Percentiles rank a stretch among this genome's conserved stretches.
Conservation (phyloP, 192 early-diverging fungal species). For the Lobosporangium transversale region DNA sequence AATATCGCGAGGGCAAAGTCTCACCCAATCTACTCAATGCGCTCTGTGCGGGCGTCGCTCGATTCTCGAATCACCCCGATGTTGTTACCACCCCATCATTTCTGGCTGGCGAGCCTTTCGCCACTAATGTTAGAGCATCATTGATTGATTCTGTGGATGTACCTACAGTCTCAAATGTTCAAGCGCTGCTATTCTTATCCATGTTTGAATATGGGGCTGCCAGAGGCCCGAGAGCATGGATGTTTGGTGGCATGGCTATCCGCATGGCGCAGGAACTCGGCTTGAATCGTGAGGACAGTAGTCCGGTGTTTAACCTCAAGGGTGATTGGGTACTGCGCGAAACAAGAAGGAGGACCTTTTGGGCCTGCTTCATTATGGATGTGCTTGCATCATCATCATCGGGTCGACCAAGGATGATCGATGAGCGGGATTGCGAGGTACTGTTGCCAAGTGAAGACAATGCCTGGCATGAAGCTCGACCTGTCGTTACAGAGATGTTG, state of each 20-base stretch:
- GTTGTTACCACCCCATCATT: constrained; percentile 58
- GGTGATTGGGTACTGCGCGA: constrained; percentile 63
- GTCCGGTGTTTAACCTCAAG: constrained; percentile 47
- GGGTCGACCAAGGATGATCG: constrained; percentile 60
- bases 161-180: constrained; percentile 59
- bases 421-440: constrained; percentile 60
- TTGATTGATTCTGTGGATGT: constrained; percentile 57
- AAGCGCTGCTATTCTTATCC: constrained; percentile 58
- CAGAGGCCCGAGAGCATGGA: constrained; percentile 65
- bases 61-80: constrained; percentile 58
- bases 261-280: constrained; percentile 65
- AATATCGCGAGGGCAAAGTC: constrained; percentile 53
- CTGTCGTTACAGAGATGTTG: constrained; percentile 43
- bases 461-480: constrained; percentile 53
- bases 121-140: constrained; percentile 52
- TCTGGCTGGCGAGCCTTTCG: constrained; percentile 63
- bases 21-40: constrained; percentile 57
- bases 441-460: constrained; percentile 60
- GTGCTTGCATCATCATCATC: constrained; percentile 44
- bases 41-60: constrained; percentile 58
- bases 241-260: constrained; percentile 65
- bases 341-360: constrained; percentile 59
- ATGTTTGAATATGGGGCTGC: constrained; percentile 62
- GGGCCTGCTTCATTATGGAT: constrained; percentile 61
- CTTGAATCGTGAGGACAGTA: constrained; percentile 61